Percentiles rank a stretch among this genome's conserved stretches.
Evolutionary conservation across 116 monocot genomes (phyloP).

Genomic region (Iris pallida): DNA sequence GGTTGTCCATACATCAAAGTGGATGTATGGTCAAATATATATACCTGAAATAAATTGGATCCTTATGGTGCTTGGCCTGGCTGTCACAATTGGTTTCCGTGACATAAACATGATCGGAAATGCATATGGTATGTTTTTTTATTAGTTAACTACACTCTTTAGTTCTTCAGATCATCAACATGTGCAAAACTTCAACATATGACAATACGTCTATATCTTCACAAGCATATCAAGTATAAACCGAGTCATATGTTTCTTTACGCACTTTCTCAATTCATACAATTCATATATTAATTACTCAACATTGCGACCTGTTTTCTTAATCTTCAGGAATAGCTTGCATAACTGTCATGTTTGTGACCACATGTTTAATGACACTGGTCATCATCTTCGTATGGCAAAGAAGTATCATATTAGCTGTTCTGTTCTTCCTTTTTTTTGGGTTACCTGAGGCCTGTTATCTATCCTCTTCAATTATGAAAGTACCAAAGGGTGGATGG

Average conservation of each 20-base stretch:
- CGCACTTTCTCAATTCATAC: too few relatives aligned
- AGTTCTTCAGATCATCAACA: background rate
- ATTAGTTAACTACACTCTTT: background rate
- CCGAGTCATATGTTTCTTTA: background rate
- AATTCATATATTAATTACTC: background rate
- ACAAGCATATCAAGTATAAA: too few relatives aligned
- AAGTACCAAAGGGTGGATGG: conserved; percentile 52
- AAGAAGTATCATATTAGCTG: conserved; percentile 19
- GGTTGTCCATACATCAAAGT: conserved; percentile 45
- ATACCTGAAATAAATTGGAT: conserved; percentile 60
- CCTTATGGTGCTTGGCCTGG: conserved; percentile 38
- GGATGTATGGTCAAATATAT: conserved; percentile 44
- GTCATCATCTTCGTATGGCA: conserved; percentile 50
- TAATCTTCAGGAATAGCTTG: conserved; percentile 23
- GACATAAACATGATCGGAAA: conserved; percentile 52
- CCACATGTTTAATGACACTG: conserved; percentile 46
- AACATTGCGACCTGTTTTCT: background rate
- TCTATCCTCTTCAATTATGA: conserved; percentile 41
- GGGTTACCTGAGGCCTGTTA: conserved; percentile 32
- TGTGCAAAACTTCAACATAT: background rate
- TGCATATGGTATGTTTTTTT: conserved; percentile 45
- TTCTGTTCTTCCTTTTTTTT: conserved; percentile 31
- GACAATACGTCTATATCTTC: background rate
- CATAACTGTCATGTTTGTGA: conserved; percentile 46
- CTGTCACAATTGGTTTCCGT: conserved; percentile 44